Percentiles rank a stretch among this genome's conserved stretches.
These are phyloP conservation scores for Aureobasidium namibiae DNA, from an alignment of 2,329 filamentous ascomycete genomes.

Conservation along the genomic window DNA sequence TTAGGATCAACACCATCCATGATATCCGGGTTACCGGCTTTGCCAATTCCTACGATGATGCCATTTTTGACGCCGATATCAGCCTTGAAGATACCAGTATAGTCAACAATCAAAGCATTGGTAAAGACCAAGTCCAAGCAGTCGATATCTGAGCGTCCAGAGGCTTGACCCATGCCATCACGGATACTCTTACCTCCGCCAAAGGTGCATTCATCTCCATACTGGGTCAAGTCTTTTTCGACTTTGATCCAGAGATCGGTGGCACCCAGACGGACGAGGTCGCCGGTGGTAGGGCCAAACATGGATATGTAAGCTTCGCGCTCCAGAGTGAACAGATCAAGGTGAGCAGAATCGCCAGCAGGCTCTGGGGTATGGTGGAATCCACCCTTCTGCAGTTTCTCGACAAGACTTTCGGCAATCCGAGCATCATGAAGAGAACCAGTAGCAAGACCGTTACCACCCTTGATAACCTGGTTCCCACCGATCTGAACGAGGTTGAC, in stretches of 20 bases:
- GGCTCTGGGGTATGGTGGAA: conserved; percentile 73
- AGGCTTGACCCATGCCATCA: conserved; percentile 92
- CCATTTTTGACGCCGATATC: conserved; percentile 91
- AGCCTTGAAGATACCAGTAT: conserved; percentile 88
- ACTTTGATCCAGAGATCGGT: conserved; percentile 89
- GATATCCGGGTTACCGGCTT: conserved; percentile 93
- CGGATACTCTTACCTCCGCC: conserved; percentile 88
- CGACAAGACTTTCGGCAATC: conserved; percentile 57
- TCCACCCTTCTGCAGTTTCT: conserved; percentile 59
- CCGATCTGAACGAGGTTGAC: conserved; percentile 84
- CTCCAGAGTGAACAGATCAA: conserved; percentile 63
- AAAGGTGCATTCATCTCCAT: conserved; percentile 93
- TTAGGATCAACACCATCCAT: conserved; percentile 78
- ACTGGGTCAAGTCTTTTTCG: conserved; percentile 73
- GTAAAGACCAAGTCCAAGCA: conserved; percentile 78
- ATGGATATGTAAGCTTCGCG: conserved; percentile 72
- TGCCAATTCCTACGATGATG: conserved; percentile 79
- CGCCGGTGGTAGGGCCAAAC: conserved; percentile 89
- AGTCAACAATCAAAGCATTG: conserved; percentile 86
- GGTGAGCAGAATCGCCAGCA: conserved; percentile 43
- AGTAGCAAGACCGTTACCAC: conserved; percentile 72
- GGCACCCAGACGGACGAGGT: conserved; percentile 69
- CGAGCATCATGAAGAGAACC: conserved; percentile 59
- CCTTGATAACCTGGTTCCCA: conserved; percentile 69
- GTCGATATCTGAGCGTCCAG: conserved; percentile 62